Evolutionary conservation across 73 alveolate species (phyloP).

Genomic region (Paramecium primaurelia): DNA sequence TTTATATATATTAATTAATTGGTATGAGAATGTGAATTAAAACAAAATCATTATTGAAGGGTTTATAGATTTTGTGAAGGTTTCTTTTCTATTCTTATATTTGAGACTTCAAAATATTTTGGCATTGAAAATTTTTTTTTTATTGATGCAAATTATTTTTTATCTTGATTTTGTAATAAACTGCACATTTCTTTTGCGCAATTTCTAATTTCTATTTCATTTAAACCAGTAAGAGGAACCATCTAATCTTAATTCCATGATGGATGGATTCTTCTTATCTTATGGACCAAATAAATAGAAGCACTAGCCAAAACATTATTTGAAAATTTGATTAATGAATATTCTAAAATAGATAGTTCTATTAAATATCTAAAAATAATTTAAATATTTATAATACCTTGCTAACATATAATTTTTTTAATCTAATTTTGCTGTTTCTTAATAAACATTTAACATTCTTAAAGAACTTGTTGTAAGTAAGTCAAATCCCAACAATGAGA

Average conservation of each 20-base stretch:
- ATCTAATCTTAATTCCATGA: constrained; percentile 48
- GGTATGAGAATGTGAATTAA: not conserved
- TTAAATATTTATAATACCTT: not conserved
- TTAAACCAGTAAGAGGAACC: constrained; percentile 53
- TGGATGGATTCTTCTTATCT: constrained; percentile 45
- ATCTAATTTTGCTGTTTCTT: constrained; percentile 38
- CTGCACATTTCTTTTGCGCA: constrained; percentile 56
- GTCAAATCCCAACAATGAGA: constrained; percentile 72
- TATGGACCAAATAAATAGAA: constrained; percentile 54
- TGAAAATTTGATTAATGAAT: not conserved
- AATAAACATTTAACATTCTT: constrained; percentile 62
- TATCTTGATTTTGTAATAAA: constrained; percentile 32
- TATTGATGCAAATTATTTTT: constrained; percentile 35
- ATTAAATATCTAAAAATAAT: constrained; percentile 6
- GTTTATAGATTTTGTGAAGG: not conserved
- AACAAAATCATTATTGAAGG: not conserved
- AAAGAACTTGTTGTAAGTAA: constrained; percentile 67
- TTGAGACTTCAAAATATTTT: constrained; percentile 48
- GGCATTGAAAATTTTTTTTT: constrained; percentile 48
- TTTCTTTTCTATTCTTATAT: constrained; percentile 45
- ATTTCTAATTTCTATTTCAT: constrained; percentile 35
- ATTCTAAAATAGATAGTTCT: constrained; percentile 51
- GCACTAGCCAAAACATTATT: constrained; percentile 58
- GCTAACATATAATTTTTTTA: constrained; percentile 48
- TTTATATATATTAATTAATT: not conserved